Evolutionary conservation across 306 rosid species (phyloP), one percentile per base, ranked within the genome.

Genomic region (Cicer judaicum): DNA sequence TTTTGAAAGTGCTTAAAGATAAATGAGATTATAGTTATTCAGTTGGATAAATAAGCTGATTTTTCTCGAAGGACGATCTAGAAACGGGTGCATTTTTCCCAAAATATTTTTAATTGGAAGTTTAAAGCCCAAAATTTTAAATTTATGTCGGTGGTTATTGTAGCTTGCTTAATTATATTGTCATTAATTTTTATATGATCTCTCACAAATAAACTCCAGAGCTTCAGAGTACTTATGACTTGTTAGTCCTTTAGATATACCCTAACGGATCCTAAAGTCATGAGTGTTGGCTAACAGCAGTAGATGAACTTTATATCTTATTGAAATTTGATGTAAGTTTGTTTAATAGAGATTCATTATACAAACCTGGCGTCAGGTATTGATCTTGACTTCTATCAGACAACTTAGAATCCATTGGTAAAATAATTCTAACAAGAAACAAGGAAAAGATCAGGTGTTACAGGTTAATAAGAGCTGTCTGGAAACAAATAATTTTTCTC

Each of bases 1-100:
- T 48, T 71, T 55, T 52, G 21, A 48, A 61, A 68, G 64, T 47
- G 62, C 34, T 36, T 49, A 53, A 66, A 57, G 54, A 71, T 47
- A 41, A 59, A 16, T 64, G 64, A 24, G 18, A 41, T 48, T 48
- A 55, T 77, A 21, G 52, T 46, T 15, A 10, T 64, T 57, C 52
- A 57, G 68, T 74, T 75, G 50, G 41, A 46, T 71, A 24, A 61
- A 10, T 50, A 59, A 43, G 76, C 62, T 71, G 44, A 14, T 76
- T 67, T 66, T 54, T 29, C 41, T 66, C 18, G 47, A 68, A 74
- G 67, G 24, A 59, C 38, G 72, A 10, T 47, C 50, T 10, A 53
- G 56, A 49, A 40, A 12, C 64, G 41, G 57, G 18, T 64, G 73
- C 64, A 47, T 38, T 69, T 66, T 48, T 16, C 7, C 7, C 11